Conservation (phyloP, 169 alveolate genomes). For the Plasmodium blacklocki region DNA sequence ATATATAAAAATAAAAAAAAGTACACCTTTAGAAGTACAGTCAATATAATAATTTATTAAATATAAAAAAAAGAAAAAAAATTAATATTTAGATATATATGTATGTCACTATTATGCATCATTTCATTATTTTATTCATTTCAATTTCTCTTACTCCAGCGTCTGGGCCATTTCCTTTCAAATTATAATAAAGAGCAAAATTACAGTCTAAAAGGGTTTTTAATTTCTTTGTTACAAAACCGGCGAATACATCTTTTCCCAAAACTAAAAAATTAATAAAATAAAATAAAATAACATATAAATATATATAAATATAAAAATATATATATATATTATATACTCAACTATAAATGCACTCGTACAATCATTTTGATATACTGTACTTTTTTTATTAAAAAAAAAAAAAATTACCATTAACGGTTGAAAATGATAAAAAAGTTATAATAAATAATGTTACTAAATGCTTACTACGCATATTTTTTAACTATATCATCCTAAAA, state of each 20-base stretch:
- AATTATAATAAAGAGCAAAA: conserved; percentile 32
- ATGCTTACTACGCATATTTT: conserved; percentile 41
- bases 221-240: conserved; percentile 32
- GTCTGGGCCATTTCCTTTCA: conserved; percentile 21
- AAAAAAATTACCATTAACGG: conserved; percentile 35
- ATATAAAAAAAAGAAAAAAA: no score
- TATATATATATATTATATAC: neutral
- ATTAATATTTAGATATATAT: no score
- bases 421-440: conserved; percentile 16
- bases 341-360: neutral
- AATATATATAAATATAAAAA: neutral
- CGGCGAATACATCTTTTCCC: conserved; percentile 34
- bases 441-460: conserved; percentile 34
- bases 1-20: no score
- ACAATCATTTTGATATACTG: no score
- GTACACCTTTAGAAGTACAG: no score
- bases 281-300: conserved; percentile 3
- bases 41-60: no score
- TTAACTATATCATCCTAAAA: conserved; percentile 35
- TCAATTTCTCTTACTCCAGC: conserved; percentile 28
- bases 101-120: neutral
- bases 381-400: neutral
- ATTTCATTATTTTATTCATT: neutral
- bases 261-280: neutral
- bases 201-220: conserved; percentile 39